phyloP scores from a whole-genome alignment of 164 flowering plant genomes.

The Magnolia sinica region DNA sequence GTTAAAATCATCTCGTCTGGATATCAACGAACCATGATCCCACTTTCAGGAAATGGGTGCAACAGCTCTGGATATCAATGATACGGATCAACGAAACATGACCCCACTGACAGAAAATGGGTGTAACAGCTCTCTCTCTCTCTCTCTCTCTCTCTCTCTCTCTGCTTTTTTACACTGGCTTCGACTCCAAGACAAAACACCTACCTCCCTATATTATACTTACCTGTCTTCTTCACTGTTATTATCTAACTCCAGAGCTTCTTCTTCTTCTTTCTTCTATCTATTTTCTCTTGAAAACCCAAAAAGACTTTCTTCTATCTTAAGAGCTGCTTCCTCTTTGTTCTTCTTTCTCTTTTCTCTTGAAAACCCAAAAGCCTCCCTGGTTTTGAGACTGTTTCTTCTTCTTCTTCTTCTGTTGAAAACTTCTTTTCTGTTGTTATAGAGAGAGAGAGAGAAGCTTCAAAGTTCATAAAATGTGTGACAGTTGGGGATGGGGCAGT shows the following conservation, averaged over 20 bases:
- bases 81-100: background rate
- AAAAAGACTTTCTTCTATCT: background rate
- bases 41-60: no score
- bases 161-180: background rate
- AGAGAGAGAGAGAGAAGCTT: no score
- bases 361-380: background rate
- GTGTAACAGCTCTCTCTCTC: background rate
- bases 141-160: no score
- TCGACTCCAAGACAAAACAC: background rate
- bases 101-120: background rate
- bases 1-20: background rate
- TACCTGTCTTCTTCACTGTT: constrained; percentile 8
- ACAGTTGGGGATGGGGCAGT: constrained; percentile 99
- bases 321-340: background rate
- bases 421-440: background rate
- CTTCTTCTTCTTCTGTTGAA: constrained; percentile 2
- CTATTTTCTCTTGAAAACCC: background rate
- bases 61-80: background rate
- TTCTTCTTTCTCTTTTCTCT: constrained; percentile 7
- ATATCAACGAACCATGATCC: background rate
- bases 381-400: constrained; percentile 3
- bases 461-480: constrained; percentile 96
- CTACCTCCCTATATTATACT: background rate
- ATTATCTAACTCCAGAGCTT: background rate
- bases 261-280: background rate